Evolutionary conservation across 2,329 filamentous ascomycete genomes (phyloP).

Genomic region (Ophiostoma himal-ulmi): DNA sequence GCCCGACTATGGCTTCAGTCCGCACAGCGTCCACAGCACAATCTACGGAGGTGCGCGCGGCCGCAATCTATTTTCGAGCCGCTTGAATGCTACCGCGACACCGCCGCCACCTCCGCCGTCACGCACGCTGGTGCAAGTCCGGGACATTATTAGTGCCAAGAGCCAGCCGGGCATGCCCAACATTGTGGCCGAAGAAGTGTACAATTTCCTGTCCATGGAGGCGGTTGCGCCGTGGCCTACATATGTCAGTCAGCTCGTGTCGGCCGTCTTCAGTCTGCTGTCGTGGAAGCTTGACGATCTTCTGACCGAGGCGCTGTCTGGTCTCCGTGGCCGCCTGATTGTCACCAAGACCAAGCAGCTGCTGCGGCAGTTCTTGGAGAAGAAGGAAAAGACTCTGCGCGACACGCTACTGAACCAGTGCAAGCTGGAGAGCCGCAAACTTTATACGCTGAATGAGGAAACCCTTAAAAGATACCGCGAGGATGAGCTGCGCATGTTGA

Average conservation of each 20-base stretch:
- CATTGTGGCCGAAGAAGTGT: conserved; percentile 54
- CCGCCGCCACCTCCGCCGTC: not conserved
- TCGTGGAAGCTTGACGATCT: conserved; percentile 42
- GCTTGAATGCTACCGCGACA: not conserved
- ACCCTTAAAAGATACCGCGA: conserved; percentile 42
- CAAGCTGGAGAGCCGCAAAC: conserved; percentile 47
- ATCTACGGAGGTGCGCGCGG: not conserved
- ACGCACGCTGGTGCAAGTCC: conserved; percentile 46
- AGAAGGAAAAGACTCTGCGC: conserved; percentile 36
- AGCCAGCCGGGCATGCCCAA: conserved; percentile 54
- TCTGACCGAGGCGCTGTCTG: conserved; percentile 43
- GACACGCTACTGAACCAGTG: conserved; percentile 42
- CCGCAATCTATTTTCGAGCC: not conserved
- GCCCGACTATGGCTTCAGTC: not conserved
- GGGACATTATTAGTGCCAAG: conserved; percentile 48
- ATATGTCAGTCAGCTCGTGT: conserved; percentile 47
- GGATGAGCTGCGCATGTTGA: conserved; percentile 41
- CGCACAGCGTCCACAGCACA: not conserved
- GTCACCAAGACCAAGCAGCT: conserved; percentile 44
- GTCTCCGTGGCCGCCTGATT: conserved; percentile 43
- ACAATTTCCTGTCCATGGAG: conserved; percentile 52
- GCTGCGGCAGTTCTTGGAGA: conserved; percentile 41
- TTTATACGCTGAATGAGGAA: conserved; percentile 53
- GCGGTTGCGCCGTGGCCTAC: conserved; percentile 53
- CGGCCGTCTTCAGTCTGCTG: conserved; percentile 45